Percentiles rank a stretch among this genome's conserved stretches.
phyloP scores from a whole-genome alignment of 129 eudicot species.

The Flaveria trinervia region DNA sequence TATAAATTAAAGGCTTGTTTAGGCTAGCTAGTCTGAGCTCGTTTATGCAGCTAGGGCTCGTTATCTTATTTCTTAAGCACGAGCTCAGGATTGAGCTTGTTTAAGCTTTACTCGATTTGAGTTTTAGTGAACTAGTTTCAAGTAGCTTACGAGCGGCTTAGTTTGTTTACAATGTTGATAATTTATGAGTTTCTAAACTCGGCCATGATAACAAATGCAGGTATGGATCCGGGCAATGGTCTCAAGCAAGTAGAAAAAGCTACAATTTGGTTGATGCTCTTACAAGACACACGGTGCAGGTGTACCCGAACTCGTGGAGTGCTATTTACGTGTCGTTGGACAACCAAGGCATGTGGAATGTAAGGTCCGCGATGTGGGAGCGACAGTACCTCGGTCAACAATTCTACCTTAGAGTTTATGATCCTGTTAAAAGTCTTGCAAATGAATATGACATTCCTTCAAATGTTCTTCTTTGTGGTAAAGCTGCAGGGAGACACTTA shows the following conservation, averaged over 20 bases:
- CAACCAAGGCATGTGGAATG: conserved; percentile 97
- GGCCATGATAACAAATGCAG: conserved; percentile 37
- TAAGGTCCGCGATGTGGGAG: conserved; percentile 88
- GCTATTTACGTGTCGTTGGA: conserved; percentile 79
- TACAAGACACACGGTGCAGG: conserved; percentile 90
- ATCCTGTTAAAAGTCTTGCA: conserved; percentile 52
- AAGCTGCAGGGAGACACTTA: conserved; percentile 59
- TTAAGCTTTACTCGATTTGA: too few species aligned
- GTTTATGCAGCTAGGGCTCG: too few species aligned
- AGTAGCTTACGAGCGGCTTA: too few species aligned
- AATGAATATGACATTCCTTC: conserved; percentile 78
- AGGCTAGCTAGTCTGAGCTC: too few species aligned
- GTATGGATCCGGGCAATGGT: conserved; percentile 80
- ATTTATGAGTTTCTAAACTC: conserved; percentile 22
- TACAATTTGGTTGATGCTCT: conserved; percentile 91
- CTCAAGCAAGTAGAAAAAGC: conserved; percentile 49
- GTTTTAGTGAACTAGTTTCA: too few species aligned
- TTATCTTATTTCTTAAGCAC: too few species aligned
- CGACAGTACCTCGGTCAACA: conserved; percentile 95
- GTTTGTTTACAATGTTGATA: too few species aligned
- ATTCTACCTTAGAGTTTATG: conserved; percentile 74
- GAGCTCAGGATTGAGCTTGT: too few species aligned
- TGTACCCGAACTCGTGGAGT: conserved; percentile 84
- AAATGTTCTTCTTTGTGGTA: conserved; percentile 80
- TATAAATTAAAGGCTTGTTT: too few species aligned